Conservation (phyloP, 805 yeast genomes). For the Candida nitratophila region DNA sequence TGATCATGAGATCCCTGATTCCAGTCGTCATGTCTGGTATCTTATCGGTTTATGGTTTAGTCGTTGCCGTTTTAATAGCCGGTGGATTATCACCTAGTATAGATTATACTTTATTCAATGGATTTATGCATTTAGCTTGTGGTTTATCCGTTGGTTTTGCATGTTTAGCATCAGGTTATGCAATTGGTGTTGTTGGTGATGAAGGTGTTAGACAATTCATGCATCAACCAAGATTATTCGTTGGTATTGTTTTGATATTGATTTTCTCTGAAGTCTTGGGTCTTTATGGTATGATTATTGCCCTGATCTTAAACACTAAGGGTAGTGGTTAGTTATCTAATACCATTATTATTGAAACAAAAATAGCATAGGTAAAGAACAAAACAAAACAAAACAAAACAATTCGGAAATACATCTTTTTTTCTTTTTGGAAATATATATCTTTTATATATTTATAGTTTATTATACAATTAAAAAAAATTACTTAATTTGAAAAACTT, state of each 20-base stretch:
- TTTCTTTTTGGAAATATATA: neutral
- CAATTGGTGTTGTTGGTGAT: constrained; percentile 98
- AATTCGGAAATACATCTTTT: no score
- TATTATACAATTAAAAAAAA: neutral
- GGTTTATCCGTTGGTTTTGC: constrained; percentile 96
- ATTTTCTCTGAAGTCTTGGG: constrained; percentile 98
- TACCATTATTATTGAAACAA: no score
- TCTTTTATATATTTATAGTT: neutral
- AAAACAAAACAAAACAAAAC: no score
- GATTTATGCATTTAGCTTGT: constrained; percentile 97
- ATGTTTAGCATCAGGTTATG: constrained; percentile 93
- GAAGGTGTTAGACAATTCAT: constrained; percentile 98
- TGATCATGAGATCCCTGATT: constrained; percentile 89
- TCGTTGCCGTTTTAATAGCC: constrained; percentile 92
- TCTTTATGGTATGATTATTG: constrained; percentile 91
- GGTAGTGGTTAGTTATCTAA: constrained; percentile 61
- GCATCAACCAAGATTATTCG: constrained; percentile 96
- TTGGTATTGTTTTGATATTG: constrained; percentile 94
- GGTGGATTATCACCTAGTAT: constrained; percentile 76
- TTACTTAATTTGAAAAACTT: neutral
- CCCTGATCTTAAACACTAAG: constrained; percentile 85
- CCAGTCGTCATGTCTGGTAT: constrained; percentile 99
- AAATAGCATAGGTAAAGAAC: no score
- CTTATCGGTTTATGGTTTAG: constrained; percentile 92
- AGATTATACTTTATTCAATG: constrained; percentile 82